Evolutionary conservation across 176 grass and related monocot genomes (phyloP).

Genomic region (Saccharum spontaneum): DNA sequence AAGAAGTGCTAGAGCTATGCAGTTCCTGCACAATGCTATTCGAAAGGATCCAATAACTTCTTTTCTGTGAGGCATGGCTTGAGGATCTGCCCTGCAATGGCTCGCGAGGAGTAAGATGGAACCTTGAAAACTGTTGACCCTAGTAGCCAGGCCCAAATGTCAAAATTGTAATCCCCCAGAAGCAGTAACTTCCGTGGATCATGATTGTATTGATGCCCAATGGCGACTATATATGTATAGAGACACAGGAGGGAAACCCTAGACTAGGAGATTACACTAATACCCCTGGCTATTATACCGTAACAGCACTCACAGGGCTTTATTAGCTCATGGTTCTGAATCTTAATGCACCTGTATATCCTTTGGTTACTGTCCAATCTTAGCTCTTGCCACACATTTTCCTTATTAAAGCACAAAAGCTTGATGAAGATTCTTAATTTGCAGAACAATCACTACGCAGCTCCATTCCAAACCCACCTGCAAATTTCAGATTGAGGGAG

Average conservation of each 20-base stretch:
- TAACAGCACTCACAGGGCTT: not conserved
- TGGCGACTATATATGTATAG: not conserved
- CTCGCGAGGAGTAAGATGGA: not conserved
- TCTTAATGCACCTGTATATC: not conserved
- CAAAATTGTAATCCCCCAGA: not conserved
- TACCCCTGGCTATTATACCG: not conserved
- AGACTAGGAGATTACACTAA: not conserved
- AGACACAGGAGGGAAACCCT: not conserved
- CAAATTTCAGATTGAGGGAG: conserved; percentile 84
- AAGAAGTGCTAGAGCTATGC: not conserved
- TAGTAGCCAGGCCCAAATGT: not conserved
- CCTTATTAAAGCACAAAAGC: not conserved
- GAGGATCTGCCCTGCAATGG: not conserved
- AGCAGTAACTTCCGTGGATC: conserved; percentile 1
- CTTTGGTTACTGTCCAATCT: conserved; percentile 16
- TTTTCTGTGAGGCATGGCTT: not conserved
- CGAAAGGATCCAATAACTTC: not conserved
- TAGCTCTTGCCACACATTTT: conserved; percentile 23
- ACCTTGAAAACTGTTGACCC: conserved; percentile 9
- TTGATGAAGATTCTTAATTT: conserved; percentile 46
- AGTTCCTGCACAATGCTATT: not conserved
- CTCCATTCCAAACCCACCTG: conserved; percentile 80
- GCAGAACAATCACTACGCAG: conserved; percentile 80
- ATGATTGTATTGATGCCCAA: not conserved
- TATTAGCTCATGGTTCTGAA: conserved; percentile 13